Conservation (phyloP, 139 green algal genomes). For the Chlorella sorokiniana region DNA sequence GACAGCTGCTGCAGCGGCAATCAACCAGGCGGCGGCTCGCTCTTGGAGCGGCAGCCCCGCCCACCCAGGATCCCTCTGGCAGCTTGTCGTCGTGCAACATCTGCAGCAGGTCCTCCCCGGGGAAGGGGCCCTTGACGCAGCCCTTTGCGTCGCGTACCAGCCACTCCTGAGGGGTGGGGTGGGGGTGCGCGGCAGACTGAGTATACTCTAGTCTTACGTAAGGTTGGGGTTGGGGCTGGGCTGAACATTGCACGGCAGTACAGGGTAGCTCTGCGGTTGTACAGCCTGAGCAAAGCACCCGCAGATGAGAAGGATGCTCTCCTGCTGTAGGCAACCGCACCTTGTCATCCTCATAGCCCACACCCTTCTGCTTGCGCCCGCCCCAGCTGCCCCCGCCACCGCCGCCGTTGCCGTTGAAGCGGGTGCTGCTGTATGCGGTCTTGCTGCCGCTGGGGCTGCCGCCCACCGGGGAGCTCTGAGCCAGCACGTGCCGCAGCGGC, state of each 20-base stretch:
- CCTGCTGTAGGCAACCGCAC: not conserved
- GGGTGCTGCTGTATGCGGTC: not conserved
- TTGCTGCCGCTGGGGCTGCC: not conserved
- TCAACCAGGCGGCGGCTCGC: not conserved
- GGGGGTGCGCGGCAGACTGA: not conserved
- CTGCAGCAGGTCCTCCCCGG: slow-evolving; percentile 4
- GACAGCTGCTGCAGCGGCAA: too few relatives aligned
- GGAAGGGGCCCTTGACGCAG: slow-evolving; percentile 3
- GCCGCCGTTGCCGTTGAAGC: not conserved
- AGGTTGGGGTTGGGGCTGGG: too few relatives aligned
- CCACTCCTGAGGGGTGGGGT: slow-evolving; percentile 8
- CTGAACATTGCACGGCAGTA: not conserved
- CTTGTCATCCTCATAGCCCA: slow-evolving; percentile 21
- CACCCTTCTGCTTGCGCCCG: slow-evolving; percentile 4
- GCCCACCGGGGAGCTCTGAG: not conserved
- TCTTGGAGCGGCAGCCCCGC: not conserved
- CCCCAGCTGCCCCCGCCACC: not conserved
- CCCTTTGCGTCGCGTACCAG: not conserved
- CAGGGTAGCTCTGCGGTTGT: too few relatives aligned
- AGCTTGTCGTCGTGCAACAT: slow-evolving; percentile 25
- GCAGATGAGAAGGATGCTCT: too few relatives aligned
- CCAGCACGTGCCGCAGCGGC: not conserved
- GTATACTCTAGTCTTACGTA: too few relatives aligned
- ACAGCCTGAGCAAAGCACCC: too few relatives aligned
- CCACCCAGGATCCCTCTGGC: not conserved